A percentile compares a stretch with the other conserved stretches of the same genome.
phyloP scores from a whole-genome alignment of 148 eudicot genomes.

The Persicaria tinctoria region DNA sequence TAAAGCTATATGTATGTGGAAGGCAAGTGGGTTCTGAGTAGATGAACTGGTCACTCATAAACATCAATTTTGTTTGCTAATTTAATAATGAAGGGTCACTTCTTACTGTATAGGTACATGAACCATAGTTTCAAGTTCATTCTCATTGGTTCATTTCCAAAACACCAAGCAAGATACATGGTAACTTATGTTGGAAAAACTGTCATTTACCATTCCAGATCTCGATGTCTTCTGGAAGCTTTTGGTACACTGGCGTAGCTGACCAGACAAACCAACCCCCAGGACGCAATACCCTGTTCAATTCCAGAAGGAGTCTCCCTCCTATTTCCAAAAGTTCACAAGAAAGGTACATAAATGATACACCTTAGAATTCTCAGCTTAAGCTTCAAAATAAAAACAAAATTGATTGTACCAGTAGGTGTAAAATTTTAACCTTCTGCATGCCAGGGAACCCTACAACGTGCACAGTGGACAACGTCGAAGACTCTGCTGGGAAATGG shows the following conservation, averaged over 20 bases:
- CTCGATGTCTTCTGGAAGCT: constrained; percentile 59
- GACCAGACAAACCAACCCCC: constrained; percentile 94
- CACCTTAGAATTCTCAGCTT: neutral
- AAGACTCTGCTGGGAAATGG: constrained; percentile 74
- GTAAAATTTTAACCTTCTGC: constrained; percentile 36
- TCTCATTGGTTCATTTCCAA: too few species aligned
- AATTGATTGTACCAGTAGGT: neutral
- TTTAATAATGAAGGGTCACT: too few species aligned
- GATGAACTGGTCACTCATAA: too few species aligned
- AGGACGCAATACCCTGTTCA: constrained; percentile 75
- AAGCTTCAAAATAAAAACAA: neutral
- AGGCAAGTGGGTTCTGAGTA: too few species aligned
- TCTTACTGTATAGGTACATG: too few species aligned
- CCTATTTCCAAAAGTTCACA: constrained; percentile 27
- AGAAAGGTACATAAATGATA: neutral
- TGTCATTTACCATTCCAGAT: constrained; percentile 66
- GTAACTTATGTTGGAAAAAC: too few species aligned
- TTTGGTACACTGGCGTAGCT: constrained; percentile 89
- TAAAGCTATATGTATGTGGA: too few species aligned
- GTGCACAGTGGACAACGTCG: constrained; percentile 77
- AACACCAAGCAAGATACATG: too few species aligned
- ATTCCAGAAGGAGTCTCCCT: constrained; percentile 73
- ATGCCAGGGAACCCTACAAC: constrained; percentile 97
- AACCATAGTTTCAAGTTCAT: too few species aligned
- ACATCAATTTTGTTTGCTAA: too few species aligned